phyloP scores from a whole-genome alignment of 352 stramenopile genomes.

The Aphanomyces cochlioides region DNA sequence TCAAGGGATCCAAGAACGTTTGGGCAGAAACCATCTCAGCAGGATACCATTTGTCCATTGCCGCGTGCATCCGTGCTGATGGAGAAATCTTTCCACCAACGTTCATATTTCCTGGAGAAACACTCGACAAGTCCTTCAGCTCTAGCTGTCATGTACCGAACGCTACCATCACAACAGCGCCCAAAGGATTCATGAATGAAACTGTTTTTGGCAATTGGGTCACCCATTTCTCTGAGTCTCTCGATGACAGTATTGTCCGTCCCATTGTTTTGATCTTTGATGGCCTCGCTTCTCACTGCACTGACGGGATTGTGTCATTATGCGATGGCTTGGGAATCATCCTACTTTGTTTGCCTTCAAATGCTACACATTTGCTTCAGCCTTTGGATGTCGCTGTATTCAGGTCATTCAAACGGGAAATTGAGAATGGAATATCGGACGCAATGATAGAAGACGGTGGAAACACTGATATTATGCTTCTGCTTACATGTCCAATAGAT shows the following conservation, averaged over 20 bases:
- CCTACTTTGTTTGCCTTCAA: not conserved
- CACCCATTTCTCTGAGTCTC: no score
- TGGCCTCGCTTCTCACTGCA: slow-evolving; percentile 11
- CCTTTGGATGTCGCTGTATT: slow-evolving; percentile 18
- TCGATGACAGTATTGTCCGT: not conserved
- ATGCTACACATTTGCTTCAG: slow-evolving; percentile 13
- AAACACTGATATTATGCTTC: no score
- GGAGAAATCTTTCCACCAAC: slow-evolving; percentile 28
- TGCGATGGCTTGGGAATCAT: not conserved
- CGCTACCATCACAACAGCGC: slow-evolving; percentile 29
- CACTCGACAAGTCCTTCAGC: not conserved
- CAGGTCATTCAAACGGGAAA: slow-evolving; percentile 1
- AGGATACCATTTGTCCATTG: slow-evolving; percentile 36
- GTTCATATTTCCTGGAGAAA: slow-evolving; percentile 31
- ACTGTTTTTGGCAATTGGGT: slow-evolving; percentile 23
- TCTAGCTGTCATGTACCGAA: not conserved
- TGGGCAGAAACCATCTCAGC: slow-evolving; percentile 26
- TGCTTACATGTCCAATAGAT: no score
- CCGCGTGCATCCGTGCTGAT: slow-evolving; percentile 31
- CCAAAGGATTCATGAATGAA: slow-evolving; percentile 29
- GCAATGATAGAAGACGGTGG: slow-evolving; percentile 11
- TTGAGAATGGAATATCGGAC: not conserved
- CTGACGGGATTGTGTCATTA: not conserved
- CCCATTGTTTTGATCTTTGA: slow-evolving; percentile 11
- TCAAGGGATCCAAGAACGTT: slow-evolving; percentile 33